phyloP scores from a whole-genome alignment of 306 rosid species.

The Cucumis cinereus region DNA sequence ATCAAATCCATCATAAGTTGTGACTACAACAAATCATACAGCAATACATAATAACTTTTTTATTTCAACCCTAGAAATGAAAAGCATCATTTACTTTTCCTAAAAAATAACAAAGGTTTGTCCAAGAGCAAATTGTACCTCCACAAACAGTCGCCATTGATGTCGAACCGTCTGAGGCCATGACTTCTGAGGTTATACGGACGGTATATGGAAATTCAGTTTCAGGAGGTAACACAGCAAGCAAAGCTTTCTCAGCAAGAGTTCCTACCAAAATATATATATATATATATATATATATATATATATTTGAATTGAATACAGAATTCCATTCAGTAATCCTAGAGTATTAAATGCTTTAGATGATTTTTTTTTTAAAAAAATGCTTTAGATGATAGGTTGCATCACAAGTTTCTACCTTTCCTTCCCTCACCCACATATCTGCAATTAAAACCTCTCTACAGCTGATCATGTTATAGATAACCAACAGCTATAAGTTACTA shows the following conservation, averaged over 20 bases:
- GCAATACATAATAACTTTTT: neutral
- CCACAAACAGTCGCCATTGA: slow-evolving; percentile 99
- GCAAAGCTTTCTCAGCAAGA: slow-evolving; percentile 94
- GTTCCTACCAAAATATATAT: slow-evolving; percentile 69
- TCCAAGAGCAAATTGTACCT: slow-evolving; percentile 32
- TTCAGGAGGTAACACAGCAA: slow-evolving; percentile 90
- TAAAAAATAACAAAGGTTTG: neutral
- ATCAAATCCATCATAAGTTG: neutral
- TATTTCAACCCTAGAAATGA: neutral
- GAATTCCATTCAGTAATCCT: neutral
- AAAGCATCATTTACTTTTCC: too few relatives aligned
- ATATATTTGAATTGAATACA: neutral
- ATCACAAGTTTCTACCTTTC: neutral
- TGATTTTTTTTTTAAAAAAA: neutral
- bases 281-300: too few relatives aligned
- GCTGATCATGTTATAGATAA: neutral
- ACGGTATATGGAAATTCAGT: slow-evolving; percentile 72
- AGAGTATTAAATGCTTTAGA: neutral
- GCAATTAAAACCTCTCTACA: neutral
- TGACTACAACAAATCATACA: neutral
- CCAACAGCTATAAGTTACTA: neutral
- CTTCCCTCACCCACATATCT: neutral
- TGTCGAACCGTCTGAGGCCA: slow-evolving; percentile 98
- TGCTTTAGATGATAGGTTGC: neutral
- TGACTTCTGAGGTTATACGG: slow-evolving; percentile 86